phyloP scores from a whole-genome alignment of 371 early-diverging fungal genomes.

The Massospora cicadina region DNA sequence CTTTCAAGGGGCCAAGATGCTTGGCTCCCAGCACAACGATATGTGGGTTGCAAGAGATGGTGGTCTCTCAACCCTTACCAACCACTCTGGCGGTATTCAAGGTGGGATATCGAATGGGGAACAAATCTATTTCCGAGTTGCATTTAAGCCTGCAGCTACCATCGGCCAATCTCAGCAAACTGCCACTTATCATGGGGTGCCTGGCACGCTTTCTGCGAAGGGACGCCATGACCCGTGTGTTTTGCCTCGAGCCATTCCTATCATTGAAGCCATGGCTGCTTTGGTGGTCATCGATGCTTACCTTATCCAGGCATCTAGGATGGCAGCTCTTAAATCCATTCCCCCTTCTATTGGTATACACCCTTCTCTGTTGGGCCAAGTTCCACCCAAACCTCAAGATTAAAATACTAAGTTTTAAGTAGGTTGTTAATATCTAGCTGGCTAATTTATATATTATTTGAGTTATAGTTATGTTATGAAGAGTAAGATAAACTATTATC shows the following conservation, averaged over 20 bases:
- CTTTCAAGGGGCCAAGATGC: conserved; percentile 67
- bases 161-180: conserved; percentile 80
- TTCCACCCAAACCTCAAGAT: not conserved
- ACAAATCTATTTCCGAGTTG: conserved; percentile 87
- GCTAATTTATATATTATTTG: too few species aligned
- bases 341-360: conserved; percentile 26
- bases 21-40: conserved; percentile 86
- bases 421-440: too few species aligned
- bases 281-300: conserved; percentile 78
- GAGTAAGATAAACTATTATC: too few species aligned
- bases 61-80: conserved; percentile 63
- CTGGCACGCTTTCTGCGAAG: conserved; percentile 71
- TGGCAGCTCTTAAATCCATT: conserved; percentile 28
- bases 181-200: conserved; percentile 62
- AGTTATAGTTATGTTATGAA: too few species aligned
- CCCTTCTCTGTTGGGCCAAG: conserved; percentile 13
- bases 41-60: conserved; percentile 44
- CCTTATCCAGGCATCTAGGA: conserved; percentile 43
- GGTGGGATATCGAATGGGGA: conserved; percentile 96
- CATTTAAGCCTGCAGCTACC: conserved; percentile 93
- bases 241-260: conserved; percentile 87
- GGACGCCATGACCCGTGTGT: conserved; percentile 97
- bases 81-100: conserved; percentile 91
- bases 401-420: too few species aligned
- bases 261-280: conserved; percentile 94